A percentile compares a stretch with the other conserved stretches of the same genome.
Evolutionary conservation across 1,284 basidiomycete species (phyloP).

Genomic region (Cryptococcus sp.): DNA sequence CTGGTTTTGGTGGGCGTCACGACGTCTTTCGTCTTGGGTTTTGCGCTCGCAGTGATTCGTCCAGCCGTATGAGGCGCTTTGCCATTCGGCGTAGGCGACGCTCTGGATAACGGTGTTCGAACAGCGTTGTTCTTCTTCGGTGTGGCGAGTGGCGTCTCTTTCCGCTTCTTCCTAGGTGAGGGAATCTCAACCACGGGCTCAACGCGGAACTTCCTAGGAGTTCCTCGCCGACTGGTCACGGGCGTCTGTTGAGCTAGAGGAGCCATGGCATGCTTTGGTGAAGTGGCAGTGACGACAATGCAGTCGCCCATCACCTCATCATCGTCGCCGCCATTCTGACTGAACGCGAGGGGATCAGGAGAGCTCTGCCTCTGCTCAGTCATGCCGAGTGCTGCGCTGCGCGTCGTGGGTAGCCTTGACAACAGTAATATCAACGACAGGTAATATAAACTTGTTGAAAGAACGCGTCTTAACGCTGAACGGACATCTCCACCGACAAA

Average conservation of each 20-base stretch:
- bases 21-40: not conserved
- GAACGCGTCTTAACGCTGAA: no score
- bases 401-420: no score
- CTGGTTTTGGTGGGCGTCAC: slow-evolving; percentile 2
- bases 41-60: not conserved
- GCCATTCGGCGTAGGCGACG: slow-evolving; percentile 18
- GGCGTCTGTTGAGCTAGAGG: slow-evolving; percentile 1
- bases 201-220: not conserved
- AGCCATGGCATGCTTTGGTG: slow-evolving; percentile 5
- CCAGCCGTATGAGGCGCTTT: slow-evolving; percentile 4
- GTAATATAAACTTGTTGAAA: no score
- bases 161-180: slow-evolving; percentile 10
- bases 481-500: no score
- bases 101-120: slow-evolving; percentile 3
- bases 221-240: not conserved
- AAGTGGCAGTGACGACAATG: slow-evolving; percentile 12
- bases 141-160: not conserved
- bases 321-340: not conserved
- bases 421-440: no score
- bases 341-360: slow-evolving; percentile 18
- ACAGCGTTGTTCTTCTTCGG: not conserved
- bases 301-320: slow-evolving; percentile 9
- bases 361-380: slow-evolving; percentile 3
- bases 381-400: slow-evolving; percentile 1
- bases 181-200: slow-evolving; percentile 9